phyloP scores from a whole-genome alignment of 768 basidiomycete species.

The Kwoniella botswanensis region DNA sequence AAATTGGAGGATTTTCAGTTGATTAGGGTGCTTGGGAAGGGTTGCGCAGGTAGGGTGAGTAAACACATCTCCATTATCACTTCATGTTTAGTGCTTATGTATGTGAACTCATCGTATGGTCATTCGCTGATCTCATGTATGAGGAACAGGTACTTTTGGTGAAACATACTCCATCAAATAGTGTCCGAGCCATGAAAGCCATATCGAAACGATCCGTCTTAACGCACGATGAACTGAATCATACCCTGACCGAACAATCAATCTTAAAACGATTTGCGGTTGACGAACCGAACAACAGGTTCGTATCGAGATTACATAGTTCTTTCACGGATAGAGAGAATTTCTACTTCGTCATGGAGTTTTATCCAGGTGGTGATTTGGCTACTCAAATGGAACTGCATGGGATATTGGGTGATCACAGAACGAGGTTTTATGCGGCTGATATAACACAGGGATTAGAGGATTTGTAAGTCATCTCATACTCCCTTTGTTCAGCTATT shows the following conservation, averaged over 20 bases:
- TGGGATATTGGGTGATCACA: constrained; percentile 89
- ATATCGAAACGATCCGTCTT: constrained; percentile 97
- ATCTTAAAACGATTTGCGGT: constrained; percentile 88
- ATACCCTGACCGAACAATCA: constrained; percentile 94
- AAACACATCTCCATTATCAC: neutral
- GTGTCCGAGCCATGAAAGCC: constrained; percentile 91
- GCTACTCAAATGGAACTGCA: constrained; percentile 96
- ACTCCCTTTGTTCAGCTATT: neutral
- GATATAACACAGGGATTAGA: constrained; percentile 95
- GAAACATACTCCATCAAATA: constrained; percentile 71
- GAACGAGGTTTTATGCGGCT: constrained; percentile 94
- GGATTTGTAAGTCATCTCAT: constrained; percentile 64
- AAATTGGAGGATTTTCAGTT: constrained; percentile 89
- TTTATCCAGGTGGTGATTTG: constrained; percentile 68
- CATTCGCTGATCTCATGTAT: neutral
- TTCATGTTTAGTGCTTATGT: neutral
- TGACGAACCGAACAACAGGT: constrained; percentile 77
- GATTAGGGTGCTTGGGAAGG: constrained; percentile 94
- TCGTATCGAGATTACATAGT: constrained; percentile 95
- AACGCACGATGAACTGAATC: constrained; percentile 93
- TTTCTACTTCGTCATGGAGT: constrained; percentile 90
- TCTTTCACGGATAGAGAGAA: constrained; percentile 98
- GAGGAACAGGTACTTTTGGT: constrained; percentile 70
- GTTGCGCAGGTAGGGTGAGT: constrained; percentile 91
- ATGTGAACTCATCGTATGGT: neutral